Base-by-base conservation (phyloP, 2,329 filamentous ascomycete genomes). In the Grosmannia clavigera region DNA sequence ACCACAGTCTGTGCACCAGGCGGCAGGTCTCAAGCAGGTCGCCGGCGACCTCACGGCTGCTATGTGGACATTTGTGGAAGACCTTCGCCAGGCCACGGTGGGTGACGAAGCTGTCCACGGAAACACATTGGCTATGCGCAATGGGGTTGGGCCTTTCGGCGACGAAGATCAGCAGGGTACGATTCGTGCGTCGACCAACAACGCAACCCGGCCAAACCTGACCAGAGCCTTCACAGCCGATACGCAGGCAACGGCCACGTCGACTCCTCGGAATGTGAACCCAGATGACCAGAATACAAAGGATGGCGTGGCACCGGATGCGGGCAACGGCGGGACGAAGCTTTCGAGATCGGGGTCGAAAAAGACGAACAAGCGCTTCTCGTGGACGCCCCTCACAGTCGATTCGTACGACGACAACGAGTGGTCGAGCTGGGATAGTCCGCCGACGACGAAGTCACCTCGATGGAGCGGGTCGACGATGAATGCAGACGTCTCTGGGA, bases 41-140 rank as follows among this genome's bases (percentile, higher is more conserved):
- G 88, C 92, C 19, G 87, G 89, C 62, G 94, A 96, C 72, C 85
- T 99, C 71, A 90, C 86, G 70, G 84, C 94, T 58, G 92, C 94
- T 2, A 75, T 99, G 56, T 92, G 88, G 84, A 96, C 90, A 1
- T 99, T 99, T 72, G 84, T 96, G 62, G 94, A 97, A 70, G 94
- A 99, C 69, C 84, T 99, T 55, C 82, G 92, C 65, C 94, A 97
- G 73, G 95, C 92, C 16, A 96, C 94, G 0, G 91, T 99, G 7
- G 94, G 94, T 29, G 94, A 99, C 59, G 94, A 99, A 74, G 89
- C 85, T 19, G 83, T 90, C 64, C 84, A 78, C 62, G 85, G 83
- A 16, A 62, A 66, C 22, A 65, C 66, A 12, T 65, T 67, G 46
- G 57, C 54, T 12, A 63, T 68, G 55, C 64, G 68, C 10, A 71